phyloP scores from a whole-genome alignment of 2,329 filamentous ascomycete species.

The Fusarium nodosum region DNA sequence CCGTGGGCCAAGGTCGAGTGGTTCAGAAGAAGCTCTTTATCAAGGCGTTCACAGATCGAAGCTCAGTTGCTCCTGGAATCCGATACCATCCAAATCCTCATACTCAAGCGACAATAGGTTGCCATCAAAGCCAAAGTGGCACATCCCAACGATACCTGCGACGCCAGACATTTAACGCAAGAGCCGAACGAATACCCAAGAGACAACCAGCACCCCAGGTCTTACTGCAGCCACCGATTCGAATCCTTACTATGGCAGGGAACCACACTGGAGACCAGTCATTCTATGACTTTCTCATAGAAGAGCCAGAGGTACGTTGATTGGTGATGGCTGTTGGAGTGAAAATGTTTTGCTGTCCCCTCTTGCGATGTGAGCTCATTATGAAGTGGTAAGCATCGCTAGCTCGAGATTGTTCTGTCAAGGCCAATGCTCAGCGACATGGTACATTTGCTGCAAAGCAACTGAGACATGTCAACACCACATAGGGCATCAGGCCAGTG shows the following conservation, averaged over 20 bases:
- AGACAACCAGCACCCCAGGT: constrained; percentile 20
- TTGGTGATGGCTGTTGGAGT: not conserved
- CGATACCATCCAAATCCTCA: constrained; percentile 13
- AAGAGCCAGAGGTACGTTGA: constrained; percentile 48
- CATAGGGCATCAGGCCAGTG: constrained; percentile 45
- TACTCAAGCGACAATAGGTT: constrained; percentile 25
- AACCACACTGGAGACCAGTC: constrained; percentile 46
- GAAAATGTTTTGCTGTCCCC: constrained; percentile 19
- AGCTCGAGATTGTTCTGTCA: constrained; percentile 20
- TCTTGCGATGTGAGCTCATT: constrained; percentile 29
- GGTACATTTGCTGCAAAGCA: constrained; percentile 19
- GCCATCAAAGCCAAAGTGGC: constrained; percentile 17
- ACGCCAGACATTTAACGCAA: constrained; percentile 23
- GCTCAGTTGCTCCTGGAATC: constrained; percentile 16
- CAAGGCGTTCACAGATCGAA: constrained; percentile 39
- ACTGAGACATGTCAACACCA: constrained; percentile 43
- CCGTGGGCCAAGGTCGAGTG: constrained; percentile 40
- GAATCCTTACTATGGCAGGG: constrained; percentile 45
- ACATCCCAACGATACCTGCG: constrained; percentile 27
- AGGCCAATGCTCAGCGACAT: constrained; percentile 29
- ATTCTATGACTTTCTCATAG: constrained; percentile 51
- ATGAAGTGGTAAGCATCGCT: constrained; percentile 23
- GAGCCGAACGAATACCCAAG: constrained; percentile 30
- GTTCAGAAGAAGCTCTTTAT: constrained; percentile 36
- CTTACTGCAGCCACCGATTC: constrained; percentile 25